Evolutionary conservation across 2,329 filamentous ascomycete genomes (phyloP), one percentile per base, ranked within the genome.

Genomic region (Corniculantispora saksenae): DNA sequence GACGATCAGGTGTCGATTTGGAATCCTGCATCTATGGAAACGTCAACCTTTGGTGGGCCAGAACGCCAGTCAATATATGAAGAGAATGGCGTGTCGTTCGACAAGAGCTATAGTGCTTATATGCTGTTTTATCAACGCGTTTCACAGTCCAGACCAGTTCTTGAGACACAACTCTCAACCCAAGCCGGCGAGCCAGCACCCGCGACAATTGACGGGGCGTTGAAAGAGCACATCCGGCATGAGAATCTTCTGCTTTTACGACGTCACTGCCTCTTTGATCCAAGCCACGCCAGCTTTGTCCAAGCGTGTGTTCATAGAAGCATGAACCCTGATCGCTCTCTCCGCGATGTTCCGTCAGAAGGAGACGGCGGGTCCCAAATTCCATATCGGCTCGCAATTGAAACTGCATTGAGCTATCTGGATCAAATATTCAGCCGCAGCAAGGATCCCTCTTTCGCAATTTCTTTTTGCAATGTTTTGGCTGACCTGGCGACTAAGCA

Each of bases 81-180:
- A 66, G 72, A 71, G 58, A 77, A 80, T 70, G 79, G 80, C 66
- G 74, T 82, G 21, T 69, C 81, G 0, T 87, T 84, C 68, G 86
- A 89, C 71, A 94, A 94, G 76, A 85, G 86, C 5, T 90, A 90
- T 81, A 98, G 93, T 75, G 95, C 94, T 15, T 99, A 99, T 76
- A 98, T 99, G 92, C 84, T 99, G 10, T 98, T 99, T 76, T 99
- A 99, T 75, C 91, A 97, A 75, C 88, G 95, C 57, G 86, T 89
- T 3, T 89, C 89, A 0, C 86, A 87, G 5, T 82, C 94, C 64
- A 80, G 82, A 21, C 17, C 21, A n/a, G 48, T 27, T 15, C 56
- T 48, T 13, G 50, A 54, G 35, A 13, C 35, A 48, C 13, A 29
- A 27, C 23, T 19, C 21, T n/a, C 23, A 8, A 9, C 43, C n/a